Base-by-base conservation (phyloP, 441 rosid species). In the Adansonia gregorii region DNA sequence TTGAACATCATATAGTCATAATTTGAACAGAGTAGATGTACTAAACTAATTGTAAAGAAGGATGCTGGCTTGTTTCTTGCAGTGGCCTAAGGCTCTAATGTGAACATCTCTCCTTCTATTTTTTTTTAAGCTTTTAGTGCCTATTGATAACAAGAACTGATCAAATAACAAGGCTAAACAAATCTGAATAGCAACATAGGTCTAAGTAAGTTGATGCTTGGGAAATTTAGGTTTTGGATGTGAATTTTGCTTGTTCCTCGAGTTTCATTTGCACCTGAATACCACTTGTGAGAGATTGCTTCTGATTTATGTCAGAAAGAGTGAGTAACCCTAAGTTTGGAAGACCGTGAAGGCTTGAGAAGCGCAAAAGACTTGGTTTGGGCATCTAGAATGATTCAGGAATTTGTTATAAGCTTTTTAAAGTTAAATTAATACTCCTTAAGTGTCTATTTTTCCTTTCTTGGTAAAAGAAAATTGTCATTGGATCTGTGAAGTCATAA, bases 391-490 rank as follows among this genome's bases (percentile, higher is more conserved):
- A 63, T 15, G 67, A 63, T 12, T 48, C 35, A 14, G 39, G 12
- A 24, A 49, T 8, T 49, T 19, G 14, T 27, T 24, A 49, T 69
- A 49, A 69, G 59, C 41, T 49, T 70, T 69, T 12, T 51, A 22
- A 12, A 69, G 58, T 4, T 6, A 12, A 6, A 19, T 69, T 48
- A 6, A 24, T 51, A 70, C 20, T 24, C 74, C 11, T 48, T 2
- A 22, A 27, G 74, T 27, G 6, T 67, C 72, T 45, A 46, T 22
- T 20, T 20, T 14, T 46, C 72, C 56, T 70, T 8, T 55, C 55
- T 20, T 41, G 14, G 66, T 39, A 41, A 73, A 73, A 59, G 66
- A 58, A 73, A 58, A 14, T 43, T 73, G 41, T 43, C 9, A 39
- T 73, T 41, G 20, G 54, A 73, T 20, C 41, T 41, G 39, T 17